A percentile compares a stretch with the other conserved stretches of the same genome.
phyloP scores from a whole-genome alignment of 805 yeast genomes.

The Wickerhamomyces rabaulensis region DNA sequence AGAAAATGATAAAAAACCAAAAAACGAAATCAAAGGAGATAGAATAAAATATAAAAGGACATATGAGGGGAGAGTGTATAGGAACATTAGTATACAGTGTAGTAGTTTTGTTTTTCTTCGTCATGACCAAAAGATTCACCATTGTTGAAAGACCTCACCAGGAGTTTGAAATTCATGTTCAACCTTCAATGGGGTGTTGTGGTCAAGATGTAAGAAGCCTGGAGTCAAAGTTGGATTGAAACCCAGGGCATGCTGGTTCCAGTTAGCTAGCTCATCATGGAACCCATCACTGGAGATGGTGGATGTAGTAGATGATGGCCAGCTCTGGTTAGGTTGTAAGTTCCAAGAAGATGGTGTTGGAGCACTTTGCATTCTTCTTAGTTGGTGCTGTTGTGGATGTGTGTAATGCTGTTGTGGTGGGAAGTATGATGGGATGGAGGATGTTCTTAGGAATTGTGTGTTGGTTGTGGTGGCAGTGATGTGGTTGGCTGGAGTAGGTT shows the following conservation, averaged over 20 bases:
- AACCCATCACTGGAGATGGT: conserved; percentile 10
- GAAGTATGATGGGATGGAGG: background rate
- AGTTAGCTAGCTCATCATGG: conserved; percentile 18
- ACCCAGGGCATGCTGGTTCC: conserved; percentile 8
- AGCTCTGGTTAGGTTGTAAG: background rate
- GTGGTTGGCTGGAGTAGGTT: background rate
- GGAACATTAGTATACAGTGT: background rate
- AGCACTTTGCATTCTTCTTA: conserved; percentile 6
- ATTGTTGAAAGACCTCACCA: conserved; percentile 12
- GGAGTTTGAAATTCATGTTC: conserved; percentile 4
- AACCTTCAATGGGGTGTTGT: conserved; percentile 6
- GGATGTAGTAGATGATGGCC: conserved; percentile 1
- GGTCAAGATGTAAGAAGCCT: conserved; percentile 15
- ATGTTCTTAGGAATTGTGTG: background rate
- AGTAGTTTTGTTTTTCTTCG: background rate
- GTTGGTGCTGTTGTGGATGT: background rate
- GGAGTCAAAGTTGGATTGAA: conserved; percentile 9
- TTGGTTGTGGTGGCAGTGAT: background rate
- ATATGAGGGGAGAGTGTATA: background rate
- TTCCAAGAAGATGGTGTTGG: conserved; percentile 2
- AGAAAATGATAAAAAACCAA: too few species aligned
- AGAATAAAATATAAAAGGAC: background rate
- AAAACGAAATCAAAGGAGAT: background rate
- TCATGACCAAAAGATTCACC: conserved; percentile 9
- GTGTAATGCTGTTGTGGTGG: conserved; percentile 1